A percentile compares a stretch with the other conserved stretches of the same genome.
These are phyloP conservation scores for Zalaria sp. DNA, from an alignment of 2,329 filamentous ascomycete genomes.

Conservation along the genomic window DNA sequence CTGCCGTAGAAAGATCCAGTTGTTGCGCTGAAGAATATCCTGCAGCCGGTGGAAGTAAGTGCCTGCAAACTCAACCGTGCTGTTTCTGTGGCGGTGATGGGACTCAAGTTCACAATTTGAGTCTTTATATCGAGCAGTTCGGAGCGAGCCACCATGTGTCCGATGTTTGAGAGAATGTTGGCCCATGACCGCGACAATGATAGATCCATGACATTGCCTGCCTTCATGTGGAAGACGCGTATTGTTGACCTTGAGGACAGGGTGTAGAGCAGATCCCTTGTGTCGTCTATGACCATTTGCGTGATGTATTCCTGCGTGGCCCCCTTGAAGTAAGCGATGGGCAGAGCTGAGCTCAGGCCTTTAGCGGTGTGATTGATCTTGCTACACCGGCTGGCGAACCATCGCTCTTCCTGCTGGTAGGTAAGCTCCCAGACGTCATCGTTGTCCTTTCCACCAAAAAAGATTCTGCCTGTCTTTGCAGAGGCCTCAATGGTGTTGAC, in stretches of 20 bases:
- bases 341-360: conserved; percentile 47
- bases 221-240: conserved; percentile 76
- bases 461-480: conserved; percentile 69
- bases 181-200: conserved; percentile 40
- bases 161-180: conserved; percentile 54
- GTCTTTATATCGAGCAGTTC: conserved; percentile 56
- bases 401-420: conserved; percentile 94
- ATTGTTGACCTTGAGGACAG: conserved; percentile 81
- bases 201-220: conserved; percentile 35
- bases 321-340: conserved; percentile 13
- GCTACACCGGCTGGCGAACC: conserved; percentile 80
- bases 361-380: conserved; percentile 79
- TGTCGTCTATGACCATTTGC: conserved; percentile 79
- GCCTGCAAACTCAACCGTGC: conserved; percentile 80
- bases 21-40: conserved; percentile 84
- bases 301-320: conserved; percentile 45
- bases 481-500: conserved; percentile 71
- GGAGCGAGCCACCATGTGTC: conserved; percentile 64
- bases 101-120: conserved; percentile 69
- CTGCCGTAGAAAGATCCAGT: conserved; percentile 54
- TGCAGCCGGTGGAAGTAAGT: conserved; percentile 77
- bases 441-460: conserved; percentile 69
- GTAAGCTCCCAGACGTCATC: conserved; percentile 88
- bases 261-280: conserved; percentile 76
- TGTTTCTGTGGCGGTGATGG: conserved; percentile 67